Evolutionary conservation across 352 stramenopile genomes (phyloP).

Genomic region (Globisporangium perplexum): DNA sequence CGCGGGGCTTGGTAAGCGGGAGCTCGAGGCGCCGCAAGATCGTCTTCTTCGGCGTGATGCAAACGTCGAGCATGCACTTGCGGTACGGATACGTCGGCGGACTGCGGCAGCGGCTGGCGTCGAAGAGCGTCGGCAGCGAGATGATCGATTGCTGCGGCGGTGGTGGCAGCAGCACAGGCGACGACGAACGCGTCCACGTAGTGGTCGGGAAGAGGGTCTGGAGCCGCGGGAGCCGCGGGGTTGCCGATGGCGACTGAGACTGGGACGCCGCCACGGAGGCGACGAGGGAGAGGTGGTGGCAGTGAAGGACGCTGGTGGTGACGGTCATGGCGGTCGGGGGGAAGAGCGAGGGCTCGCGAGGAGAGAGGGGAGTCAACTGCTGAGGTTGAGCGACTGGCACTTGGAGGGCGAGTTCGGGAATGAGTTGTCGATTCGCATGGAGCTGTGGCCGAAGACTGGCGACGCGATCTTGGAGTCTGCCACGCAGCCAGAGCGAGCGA

Average conservation of each 20-base stretch:
- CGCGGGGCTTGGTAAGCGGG: constrained; percentile 23
- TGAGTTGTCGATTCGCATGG: too few species aligned
- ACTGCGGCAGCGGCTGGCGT: neutral
- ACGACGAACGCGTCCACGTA: neutral
- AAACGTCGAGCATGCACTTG: constrained; percentile 23
- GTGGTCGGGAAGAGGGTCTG: constrained; percentile 12
- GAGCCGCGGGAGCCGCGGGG: constrained; percentile 5
- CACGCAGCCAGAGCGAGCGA: neutral
- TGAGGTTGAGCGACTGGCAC: constrained; percentile 11
- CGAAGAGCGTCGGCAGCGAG: constrained; percentile 1
- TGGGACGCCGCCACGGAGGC: neutral
- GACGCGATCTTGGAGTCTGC: neutral
- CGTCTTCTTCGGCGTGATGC: constrained; percentile 28
- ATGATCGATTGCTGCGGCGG: neutral
- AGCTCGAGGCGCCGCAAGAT: constrained; percentile 9
- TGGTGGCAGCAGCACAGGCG: neutral
- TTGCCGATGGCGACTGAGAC: neutral
- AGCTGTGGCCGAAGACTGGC: neutral
- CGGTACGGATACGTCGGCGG: constrained; percentile 9
- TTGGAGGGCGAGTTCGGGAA: constrained; percentile 12
- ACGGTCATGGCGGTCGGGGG: neutral
- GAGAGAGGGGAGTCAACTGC: constrained; percentile 6
- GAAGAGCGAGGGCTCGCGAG: too few species aligned
- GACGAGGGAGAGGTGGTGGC: constrained; percentile 1
- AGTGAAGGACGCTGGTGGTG: constrained; percentile 5